Conservation (phyloP, 2,329 filamentous ascomycete species). For the Shiraia bambusicola region DNA sequence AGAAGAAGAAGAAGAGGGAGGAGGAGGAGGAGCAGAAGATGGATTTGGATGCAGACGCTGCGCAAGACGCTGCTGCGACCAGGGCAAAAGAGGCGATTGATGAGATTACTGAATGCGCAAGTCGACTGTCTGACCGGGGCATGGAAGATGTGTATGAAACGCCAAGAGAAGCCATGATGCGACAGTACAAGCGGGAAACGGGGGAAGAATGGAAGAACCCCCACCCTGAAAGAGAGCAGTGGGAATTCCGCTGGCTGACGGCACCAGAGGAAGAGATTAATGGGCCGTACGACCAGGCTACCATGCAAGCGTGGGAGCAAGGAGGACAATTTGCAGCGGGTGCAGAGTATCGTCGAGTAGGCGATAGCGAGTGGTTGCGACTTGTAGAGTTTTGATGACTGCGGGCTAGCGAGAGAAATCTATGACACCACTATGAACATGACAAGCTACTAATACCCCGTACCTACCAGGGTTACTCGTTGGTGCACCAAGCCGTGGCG, state of each 20-base stretch:
- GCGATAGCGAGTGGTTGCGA: constrained; percentile 47
- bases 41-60: constrained; percentile 64
- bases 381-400: constrained; percentile 42
- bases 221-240: constrained; percentile 54
- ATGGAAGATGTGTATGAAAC: constrained; percentile 89
- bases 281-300: constrained; percentile 80
- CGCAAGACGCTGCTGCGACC: constrained; percentile 68
- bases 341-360: constrained; percentile 60
- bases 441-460: background rate
- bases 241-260: constrained; percentile 94
- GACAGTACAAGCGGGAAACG: constrained; percentile 81
- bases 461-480: background rate
- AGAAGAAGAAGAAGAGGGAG: constrained; percentile 58
- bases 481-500: constrained; percentile 1
- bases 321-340: constrained; percentile 92
- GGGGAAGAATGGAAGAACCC: constrained; percentile 79
- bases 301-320: constrained; percentile 88
- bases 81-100: constrained; percentile 74
- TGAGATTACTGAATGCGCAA: constrained; percentile 83
- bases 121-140: constrained; percentile 79
- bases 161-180: constrained; percentile 78
- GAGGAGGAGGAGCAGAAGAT: constrained; percentile 67
- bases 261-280: constrained; percentile 78
- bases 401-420: too few species aligned
- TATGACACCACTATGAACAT: too few species aligned